Conservation (phyloP, 2,329 filamentous ascomycete genomes). For the Penicillium sp. region DNA sequence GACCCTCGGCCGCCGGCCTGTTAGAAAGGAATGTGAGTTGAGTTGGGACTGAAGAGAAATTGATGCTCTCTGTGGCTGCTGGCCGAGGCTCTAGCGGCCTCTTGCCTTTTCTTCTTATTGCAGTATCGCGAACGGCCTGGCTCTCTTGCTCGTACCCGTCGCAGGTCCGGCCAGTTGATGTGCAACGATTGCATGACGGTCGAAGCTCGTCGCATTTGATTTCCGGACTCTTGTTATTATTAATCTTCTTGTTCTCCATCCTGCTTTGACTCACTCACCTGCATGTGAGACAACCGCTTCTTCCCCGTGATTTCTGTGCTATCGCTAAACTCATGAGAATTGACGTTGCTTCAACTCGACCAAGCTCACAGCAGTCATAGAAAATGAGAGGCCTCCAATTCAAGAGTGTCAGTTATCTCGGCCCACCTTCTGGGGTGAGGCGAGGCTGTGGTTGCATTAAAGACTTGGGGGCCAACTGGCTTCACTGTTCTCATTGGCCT, state of each 20-base stretch:
- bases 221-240: not conserved
- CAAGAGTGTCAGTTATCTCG: not conserved
- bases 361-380: not conserved
- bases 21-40: not conserved
- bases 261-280: not conserved
- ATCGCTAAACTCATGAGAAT: not conserved
- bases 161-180: not conserved
- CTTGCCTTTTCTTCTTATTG: not conserved
- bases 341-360: not conserved
- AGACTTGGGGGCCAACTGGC: not conserved
- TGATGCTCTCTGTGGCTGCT: not conserved
- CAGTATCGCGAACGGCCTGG: not conserved
- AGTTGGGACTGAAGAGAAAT: not conserved
- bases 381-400: too few relatives aligned
- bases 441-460: not conserved
- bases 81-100: not conserved
- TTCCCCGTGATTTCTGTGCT: not conserved
- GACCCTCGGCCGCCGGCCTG: not conserved
- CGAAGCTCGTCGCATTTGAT: not conserved
- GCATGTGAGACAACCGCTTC: not conserved
- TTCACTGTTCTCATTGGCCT: not conserved
- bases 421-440: not conserved
- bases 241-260: not conserved
- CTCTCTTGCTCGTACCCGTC: not conserved
- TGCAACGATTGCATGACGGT: not conserved